Base-by-base conservation (phyloP, 2,329 filamentous ascomycete species). In the Verticillium zaregamsianum region DNA sequence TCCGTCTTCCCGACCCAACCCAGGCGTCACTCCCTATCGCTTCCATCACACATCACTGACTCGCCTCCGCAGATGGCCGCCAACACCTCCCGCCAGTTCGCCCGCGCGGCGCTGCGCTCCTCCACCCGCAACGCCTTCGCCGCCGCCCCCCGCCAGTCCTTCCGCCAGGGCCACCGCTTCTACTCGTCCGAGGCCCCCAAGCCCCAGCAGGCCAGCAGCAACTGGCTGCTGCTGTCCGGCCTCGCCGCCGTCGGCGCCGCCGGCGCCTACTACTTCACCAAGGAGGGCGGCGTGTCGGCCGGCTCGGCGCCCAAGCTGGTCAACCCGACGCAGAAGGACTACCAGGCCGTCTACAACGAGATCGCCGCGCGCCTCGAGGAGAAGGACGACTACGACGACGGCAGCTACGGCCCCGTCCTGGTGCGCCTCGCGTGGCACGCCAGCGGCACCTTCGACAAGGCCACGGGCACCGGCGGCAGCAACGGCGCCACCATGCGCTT, bases 401-500 rank as follows among this genome's bases (percentile, higher is more conserved):
- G 95, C 69, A 95, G 90, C 81, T 98, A 96, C 74, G 94, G 93
- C 62, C 95, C 94, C 32, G 93, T 98, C 64, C 82, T 98, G 61
- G 80, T 98, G 66, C 88, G 94, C 71, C 86, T 98, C 68, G 94
- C 92, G 65, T 98, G 95, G 94, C 95, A 98, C 81, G 88, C 90
- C 67, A 93, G 89, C 69, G 94, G 94, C 69, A 99, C 94, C 70
- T 98, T 90, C 72, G 94, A 98, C 75, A 90, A 90, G 80, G 86
- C 86, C 73, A 97, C 93, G 31, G 85, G 86, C 67, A 98, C 94
- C 55, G 95, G 94, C 71, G 94, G 94, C 68, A 94, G 90, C 83
- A 97, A 98, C 77, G 94, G 95, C 67, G 94, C 94, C 62, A 97
- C 93, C 67, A 98, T 98, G 95, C 88, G 95, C 73, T 98, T 97